Evolutionary conservation across 495 filamentous ascomycete genomes (phyloP), one percentile per base, ranked within the genome.

Genomic region (Eremomyces bilateralis): DNA sequence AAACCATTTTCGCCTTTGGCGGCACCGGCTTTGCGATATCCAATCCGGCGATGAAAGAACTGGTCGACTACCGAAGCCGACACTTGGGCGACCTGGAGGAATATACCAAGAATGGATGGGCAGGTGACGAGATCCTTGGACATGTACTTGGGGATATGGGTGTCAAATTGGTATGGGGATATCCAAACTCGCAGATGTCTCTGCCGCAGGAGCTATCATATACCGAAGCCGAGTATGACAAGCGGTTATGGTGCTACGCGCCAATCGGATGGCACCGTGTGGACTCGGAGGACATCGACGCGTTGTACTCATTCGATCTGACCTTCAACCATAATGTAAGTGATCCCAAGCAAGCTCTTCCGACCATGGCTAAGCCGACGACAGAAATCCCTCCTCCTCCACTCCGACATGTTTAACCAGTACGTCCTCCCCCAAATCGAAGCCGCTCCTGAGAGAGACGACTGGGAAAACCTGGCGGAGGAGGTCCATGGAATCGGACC

Each of bases 91-190:
- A 8, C 33, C 24, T 16, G 33, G 20, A 35, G 33, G 8, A 35
- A 16, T 8, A 8, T 11, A 22, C 20, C 16, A 22, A 16, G 15
- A 8, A 35, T 6, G 24, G 6, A 27, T 80, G 75, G 58, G 79
- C 73, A 29, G 76, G 77, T 2, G 77, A 81, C 46, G 64, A 67
- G 37, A 57, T 79, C 3, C 54, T 80, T 24, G 62, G 64, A 19
- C 53, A 64, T 34, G 67, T 67, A 1, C 47, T 80, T 29, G 53
- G 59, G 19, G 65, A 73, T 31, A 59, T 58, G 4, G 63, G 60
- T 16, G 59, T 70, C 5, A 37, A 55, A 19, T 45, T 69, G 16
- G n/a, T n/a, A n/a, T n/a, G 24, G 24, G 13, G 24, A 27, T 27
- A 8, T 8, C 24, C 8, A 27, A 60, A 58, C 22, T 59, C 50